phyloP scores from a whole-genome alignment of 257 asterid species.

The Solanum pinnatisectum region DNA sequence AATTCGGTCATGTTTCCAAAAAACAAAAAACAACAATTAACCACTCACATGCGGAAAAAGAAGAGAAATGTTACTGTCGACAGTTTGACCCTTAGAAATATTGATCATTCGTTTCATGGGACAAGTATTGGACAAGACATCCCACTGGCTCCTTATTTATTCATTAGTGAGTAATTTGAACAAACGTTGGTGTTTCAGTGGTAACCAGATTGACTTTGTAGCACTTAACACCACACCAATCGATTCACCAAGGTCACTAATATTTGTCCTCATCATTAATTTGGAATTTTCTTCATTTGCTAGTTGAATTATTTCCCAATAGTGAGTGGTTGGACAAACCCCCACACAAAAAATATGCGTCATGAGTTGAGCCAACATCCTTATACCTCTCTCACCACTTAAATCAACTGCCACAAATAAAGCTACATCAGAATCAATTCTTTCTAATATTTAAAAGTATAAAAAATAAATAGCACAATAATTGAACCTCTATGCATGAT shows the following conservation, averaged over 20 bases:
- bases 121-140: slow-evolving; percentile 37
- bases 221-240: no score
- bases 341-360: no score
- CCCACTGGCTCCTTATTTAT: slow-evolving; percentile 56
- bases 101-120: slow-evolving; percentile 42
- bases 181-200: slow-evolving; percentile 16
- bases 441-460: background rate
- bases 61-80: slow-evolving; percentile 38
- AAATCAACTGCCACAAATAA: slow-evolving; percentile 27
- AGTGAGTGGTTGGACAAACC: no score
- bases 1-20: no score
- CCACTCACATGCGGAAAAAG: slow-evolving; percentile 5
- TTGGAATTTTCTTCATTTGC: slow-evolving; percentile 3
- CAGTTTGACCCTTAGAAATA: slow-evolving; percentile 50
- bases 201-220: slow-evolving; percentile 53
- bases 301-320: no score
- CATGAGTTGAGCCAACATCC: no score
- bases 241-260: no score
- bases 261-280: slow-evolving; percentile 14
- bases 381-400: slow-evolving; percentile 35
- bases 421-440: background rate
- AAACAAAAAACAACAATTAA: background rate
- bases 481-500: slow-evolving; percentile 29
- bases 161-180: slow-evolving; percentile 24
- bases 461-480: background rate